phyloP scores from a whole-genome alignment of 164 flowering plant genomes.

The Pachysandra terminalis region DNA sequence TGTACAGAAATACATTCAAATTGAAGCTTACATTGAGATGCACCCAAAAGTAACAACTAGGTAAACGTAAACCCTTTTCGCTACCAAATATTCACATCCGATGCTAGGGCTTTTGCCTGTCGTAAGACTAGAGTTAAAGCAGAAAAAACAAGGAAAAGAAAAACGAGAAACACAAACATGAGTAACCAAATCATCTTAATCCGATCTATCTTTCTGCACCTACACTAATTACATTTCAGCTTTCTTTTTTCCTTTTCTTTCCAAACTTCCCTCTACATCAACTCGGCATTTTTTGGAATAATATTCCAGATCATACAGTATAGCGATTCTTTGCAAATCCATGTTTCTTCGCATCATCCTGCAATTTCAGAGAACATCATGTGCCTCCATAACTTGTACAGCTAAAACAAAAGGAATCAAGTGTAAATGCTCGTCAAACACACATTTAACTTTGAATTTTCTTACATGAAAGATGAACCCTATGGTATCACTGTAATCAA shows the following conservation, averaged over 20 bases:
- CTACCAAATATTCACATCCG: too few species aligned
- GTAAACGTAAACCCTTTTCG: too few species aligned
- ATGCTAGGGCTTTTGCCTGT: too few species aligned
- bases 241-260: neutral
- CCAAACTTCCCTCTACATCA: neutral
- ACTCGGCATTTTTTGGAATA: neutral
- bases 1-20: too few species aligned
- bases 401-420: too few species aligned
- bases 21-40: too few species aligned
- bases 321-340: conserved; percentile 64
- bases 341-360: conserved; percentile 73
- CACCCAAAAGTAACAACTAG: too few species aligned
- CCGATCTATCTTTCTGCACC: too few species aligned
- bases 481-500: conserved; percentile 57
- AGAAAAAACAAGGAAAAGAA: too few species aligned
- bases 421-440: neutral
- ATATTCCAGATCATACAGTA: conserved; percentile 26
- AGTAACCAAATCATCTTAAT: too few species aligned
- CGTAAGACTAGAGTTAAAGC: too few species aligned
- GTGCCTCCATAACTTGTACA: neutral
- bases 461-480: conserved; percentile 64
- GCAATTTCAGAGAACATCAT: conserved; percentile 8
- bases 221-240: neutral
- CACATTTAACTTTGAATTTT: neutral
- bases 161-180: too few species aligned